Conservation (phyloP, 257 asterid species). For the Solanum infundibuliforme region DNA sequence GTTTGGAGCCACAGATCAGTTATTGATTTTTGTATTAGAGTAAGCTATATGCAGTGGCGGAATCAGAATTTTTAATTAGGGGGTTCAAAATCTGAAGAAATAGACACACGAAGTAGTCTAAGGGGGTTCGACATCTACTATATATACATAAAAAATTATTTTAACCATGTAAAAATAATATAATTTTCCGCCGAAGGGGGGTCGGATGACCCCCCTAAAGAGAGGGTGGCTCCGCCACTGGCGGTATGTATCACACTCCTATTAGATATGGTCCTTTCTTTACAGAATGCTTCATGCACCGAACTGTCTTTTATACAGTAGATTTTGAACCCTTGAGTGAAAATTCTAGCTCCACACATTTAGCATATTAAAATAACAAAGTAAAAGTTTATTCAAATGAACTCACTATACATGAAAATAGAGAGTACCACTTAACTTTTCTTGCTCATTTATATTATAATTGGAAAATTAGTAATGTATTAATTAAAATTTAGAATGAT, state of each 20-base stretch:
- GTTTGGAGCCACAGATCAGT: fast-evolving
- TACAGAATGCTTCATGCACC: fast-evolving
- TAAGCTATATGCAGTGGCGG: fast-evolving
- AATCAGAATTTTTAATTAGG: too few species aligned
- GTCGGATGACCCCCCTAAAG: too few species aligned
- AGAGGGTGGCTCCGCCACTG: too few species aligned
- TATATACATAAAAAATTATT: too few species aligned
- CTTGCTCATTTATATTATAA: neutral
- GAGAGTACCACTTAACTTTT: neutral
- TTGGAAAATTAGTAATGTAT: neutral
- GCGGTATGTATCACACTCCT: neutral
- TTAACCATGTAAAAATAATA: too few species aligned
- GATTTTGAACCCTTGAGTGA: fast-evolving
- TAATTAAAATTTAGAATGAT: neutral
- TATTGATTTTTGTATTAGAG: neutral
- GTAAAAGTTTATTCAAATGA: neutral
- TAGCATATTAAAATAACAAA: too few species aligned
- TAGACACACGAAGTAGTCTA: too few species aligned
- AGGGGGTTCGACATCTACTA: too few species aligned
- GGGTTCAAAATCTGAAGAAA: too few species aligned
- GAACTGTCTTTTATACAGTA: fast-evolving
- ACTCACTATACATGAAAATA: neutral
- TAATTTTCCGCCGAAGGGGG: too few species aligned
- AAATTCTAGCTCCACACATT: neutral
- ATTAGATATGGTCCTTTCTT: fast-evolving